Conservation (phyloP, 139 green algal species). For the Chlorella sp. region DNA sequence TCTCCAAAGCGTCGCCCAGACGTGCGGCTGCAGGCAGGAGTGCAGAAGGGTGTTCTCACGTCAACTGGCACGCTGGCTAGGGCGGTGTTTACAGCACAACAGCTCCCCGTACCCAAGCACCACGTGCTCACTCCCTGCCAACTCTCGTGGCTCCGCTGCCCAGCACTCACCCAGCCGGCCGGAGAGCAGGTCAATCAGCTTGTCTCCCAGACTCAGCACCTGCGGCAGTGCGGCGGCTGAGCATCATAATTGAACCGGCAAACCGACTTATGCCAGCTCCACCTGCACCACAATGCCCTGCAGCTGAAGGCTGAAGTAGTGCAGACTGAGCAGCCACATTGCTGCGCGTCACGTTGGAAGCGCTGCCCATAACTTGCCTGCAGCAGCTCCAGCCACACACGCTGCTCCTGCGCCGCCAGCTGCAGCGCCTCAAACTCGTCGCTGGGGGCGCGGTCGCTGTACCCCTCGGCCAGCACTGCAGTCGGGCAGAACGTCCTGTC, state of each 20-base stretch:
- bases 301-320: too few species aligned
- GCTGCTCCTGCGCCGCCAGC: constrained; percentile 4
- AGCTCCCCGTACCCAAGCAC: too few species aligned
- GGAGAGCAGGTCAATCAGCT: neutral
- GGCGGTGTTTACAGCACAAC: neutral
- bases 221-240: too few species aligned
- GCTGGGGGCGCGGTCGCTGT: neutral
- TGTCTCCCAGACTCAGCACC: neutral
- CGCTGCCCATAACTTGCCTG: neutral
- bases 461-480: neutral
- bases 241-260: too few species aligned
- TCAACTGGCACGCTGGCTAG: too few species aligned
- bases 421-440: neutral
- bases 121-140: too few species aligned
- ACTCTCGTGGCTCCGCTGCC: too few species aligned
- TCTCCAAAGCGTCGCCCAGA: neutral
- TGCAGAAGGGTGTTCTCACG: too few species aligned
- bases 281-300: too few species aligned
- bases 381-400: constrained; percentile 1
- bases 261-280: too few species aligned
- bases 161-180: neutral
- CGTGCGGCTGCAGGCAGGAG: neutral
- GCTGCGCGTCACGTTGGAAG: too few species aligned
- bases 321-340: too few species aligned
- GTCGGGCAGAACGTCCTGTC: neutral